Evolutionary conservation across 495 filamentous ascomycete species (phyloP), one percentile per base, ranked within the genome.

Genomic region (Talaromyces stipitatus): DNA sequence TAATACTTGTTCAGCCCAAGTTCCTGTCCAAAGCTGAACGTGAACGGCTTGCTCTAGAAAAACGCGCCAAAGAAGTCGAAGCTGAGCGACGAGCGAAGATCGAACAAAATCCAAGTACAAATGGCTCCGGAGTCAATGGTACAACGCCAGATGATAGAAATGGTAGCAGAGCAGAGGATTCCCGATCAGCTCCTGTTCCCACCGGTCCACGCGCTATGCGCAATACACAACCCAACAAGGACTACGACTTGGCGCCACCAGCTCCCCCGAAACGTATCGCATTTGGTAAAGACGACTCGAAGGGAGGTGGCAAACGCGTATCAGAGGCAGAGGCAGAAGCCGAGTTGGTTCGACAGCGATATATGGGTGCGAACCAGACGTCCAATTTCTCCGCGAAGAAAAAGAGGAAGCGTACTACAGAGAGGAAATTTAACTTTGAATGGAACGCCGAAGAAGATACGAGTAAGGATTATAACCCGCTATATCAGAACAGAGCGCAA

Each of bases 401-500:
- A 80, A 98, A 97, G 77, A 82, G 92, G 50, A 86, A 87, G 69
- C 80, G 95, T 60, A 96, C 92, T 1, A 91, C 90, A 9, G 92
- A 96, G 68, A 89, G 92, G 72, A 97, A 97, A 66, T 98, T 98
- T 79, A 98, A 97, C 65, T 97, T 99, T 62, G 94, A 97, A 68
- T 99, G 94, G 94, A 95, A 96, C 61, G 79, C 83, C 2, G 91
- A 97, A 63, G 94, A 99, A 63, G 94, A 99, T 69, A 99, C 94
- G 12, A 95, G 88, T 59, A 77, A 77, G 2, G 91, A 95, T 60
- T 91, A 92, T 63, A 95, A 96, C 62, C 92, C 92, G 6, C 73
- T 97, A 12, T 97, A 97, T 69, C 80, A 88, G 43, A 76, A 85
- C 24, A 79, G 87, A 41, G 78, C 85, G 2, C 87, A 91, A 57